Conservation (phyloP, 208 protist species). For the Wallacemonas sp. region DNA sequence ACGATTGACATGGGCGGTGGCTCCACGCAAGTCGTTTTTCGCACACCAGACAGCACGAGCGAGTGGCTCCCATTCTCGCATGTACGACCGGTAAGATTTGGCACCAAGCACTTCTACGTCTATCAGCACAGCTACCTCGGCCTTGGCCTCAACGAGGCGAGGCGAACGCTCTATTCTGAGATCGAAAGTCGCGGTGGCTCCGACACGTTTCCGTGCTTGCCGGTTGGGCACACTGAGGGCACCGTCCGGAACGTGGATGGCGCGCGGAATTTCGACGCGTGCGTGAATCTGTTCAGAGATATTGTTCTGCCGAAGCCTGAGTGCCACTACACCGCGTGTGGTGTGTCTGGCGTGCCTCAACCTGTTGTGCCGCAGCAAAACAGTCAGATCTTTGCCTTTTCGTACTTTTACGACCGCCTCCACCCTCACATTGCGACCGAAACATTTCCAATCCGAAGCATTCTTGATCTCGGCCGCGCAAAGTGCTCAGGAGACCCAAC, state of each 20-base stretch:
- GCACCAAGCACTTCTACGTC: slow-evolving; percentile 24
- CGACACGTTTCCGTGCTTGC: slow-evolving; percentile 27
- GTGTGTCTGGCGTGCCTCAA: slow-evolving; percentile 55
- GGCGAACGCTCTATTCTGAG: slow-evolving; percentile 20
- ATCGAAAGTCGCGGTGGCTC: slow-evolving; percentile 12
- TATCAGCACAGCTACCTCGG: slow-evolving; percentile 87
- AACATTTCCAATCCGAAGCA: slow-evolving; percentile 23
- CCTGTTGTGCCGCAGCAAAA: slow-evolving; percentile 19
- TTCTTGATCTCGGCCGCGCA: slow-evolving; percentile 26
- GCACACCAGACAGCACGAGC: slow-evolving; percentile 17
- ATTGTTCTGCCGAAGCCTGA: slow-evolving; percentile 19
- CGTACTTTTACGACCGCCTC: slow-evolving; percentile 73
- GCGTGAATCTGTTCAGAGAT: slow-evolving; percentile 16
- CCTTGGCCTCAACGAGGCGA: slow-evolving; percentile 71
- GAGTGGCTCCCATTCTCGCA: slow-evolving; percentile 44
- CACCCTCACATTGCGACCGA: slow-evolving; percentile 15
- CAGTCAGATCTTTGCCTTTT: slow-evolving; percentile 54
- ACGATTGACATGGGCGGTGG: slow-evolving; percentile 86
- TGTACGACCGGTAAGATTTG: neutral
- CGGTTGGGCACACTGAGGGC: slow-evolving; percentile 12
- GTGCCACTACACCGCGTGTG: slow-evolving; percentile 43
- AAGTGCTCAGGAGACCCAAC: slow-evolving; percentile 21
- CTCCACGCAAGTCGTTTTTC: slow-evolving; percentile 81
- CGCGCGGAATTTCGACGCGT: slow-evolving; percentile 28
- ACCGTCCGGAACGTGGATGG: slow-evolving; percentile 10